Evolutionary conservation across 345 rosid genomes (phyloP).

Genomic region (Leavenworthia alabamica): DNA sequence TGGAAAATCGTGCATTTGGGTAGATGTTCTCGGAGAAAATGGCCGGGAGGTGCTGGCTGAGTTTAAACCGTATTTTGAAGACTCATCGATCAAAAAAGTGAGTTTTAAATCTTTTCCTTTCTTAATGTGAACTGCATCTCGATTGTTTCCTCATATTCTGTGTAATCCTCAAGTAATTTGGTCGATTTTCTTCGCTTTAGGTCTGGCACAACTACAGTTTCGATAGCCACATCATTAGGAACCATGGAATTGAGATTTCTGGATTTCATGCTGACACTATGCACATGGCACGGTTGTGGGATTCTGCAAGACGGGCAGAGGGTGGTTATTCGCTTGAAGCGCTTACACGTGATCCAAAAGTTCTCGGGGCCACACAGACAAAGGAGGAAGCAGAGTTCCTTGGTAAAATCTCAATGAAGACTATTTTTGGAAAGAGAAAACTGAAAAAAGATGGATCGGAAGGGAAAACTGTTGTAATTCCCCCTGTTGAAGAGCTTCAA

Average conservation of each 20-base stretch:
- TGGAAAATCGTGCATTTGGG: conserved; percentile 91
- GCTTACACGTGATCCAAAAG: conserved; percentile 60
- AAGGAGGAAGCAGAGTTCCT: conserved; percentile 47
- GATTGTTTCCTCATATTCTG: background rate
- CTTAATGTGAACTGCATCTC: background rate
- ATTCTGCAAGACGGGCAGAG: conserved; percentile 64
- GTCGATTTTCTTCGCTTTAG: conserved; percentile 33
- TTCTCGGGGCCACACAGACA: conserved; percentile 42
- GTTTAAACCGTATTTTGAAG: conserved; percentile 70
- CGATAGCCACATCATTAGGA: conserved; percentile 75
- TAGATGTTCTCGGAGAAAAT: conserved; percentile 88
- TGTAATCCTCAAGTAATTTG: background rate
- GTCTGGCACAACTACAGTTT: conserved; percentile 99
- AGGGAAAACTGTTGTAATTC: conserved; percentile 57
- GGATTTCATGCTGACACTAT: conserved; percentile 97
- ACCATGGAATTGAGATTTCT: conserved; percentile 63
- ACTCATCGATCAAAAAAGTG: conserved; percentile 66
- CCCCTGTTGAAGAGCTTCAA: conserved; percentile 87
- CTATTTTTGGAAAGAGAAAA: conserved; percentile 72
- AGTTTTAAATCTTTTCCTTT: background rate
- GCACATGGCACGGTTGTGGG: conserved; percentile 98
- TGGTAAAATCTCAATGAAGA: conserved; percentile 88
- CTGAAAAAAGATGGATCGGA: conserved; percentile 86
- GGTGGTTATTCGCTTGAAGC: conserved; percentile 99
- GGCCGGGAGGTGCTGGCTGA: conserved; percentile 53